phyloP scores from a whole-genome alignment of 495 filamentous ascomycete species.

The Tuber aestivum region DNA sequence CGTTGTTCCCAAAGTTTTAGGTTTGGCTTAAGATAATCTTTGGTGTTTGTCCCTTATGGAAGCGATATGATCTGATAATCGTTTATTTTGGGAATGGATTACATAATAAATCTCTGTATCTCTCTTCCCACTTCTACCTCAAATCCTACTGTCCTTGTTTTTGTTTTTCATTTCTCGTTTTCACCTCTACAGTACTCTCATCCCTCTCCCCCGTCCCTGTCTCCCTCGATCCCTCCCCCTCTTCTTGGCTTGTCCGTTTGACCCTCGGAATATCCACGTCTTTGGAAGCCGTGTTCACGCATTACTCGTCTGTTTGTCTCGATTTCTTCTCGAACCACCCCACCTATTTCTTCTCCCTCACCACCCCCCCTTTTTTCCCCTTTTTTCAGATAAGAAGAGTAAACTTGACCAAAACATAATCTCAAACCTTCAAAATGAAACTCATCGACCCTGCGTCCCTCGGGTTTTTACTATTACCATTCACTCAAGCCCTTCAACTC shows the following conservation, averaged over 20 bases:
- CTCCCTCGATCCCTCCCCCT: neutral
- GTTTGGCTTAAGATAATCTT: neutral
- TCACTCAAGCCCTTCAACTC: neutral
- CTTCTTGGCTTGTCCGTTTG: neutral
- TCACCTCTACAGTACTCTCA: neutral
- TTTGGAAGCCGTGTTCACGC: neutral
- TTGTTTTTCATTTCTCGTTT: neutral
- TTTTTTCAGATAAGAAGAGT: neutral
- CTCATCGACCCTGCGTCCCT: neutral
- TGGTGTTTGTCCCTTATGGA: neutral
- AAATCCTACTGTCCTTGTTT: neutral
- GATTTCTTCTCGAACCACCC: neutral
- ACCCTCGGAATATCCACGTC: neutral
- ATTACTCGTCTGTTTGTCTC: slow-evolving; percentile 4
- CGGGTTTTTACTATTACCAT: neutral
- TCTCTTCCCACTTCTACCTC: neutral
- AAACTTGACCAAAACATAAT: neutral
- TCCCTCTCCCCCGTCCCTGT: neutral
- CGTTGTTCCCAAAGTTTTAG: neutral
- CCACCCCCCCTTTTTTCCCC: neutral
- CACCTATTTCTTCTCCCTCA: neutral
- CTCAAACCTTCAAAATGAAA: slow-evolving; percentile 5
- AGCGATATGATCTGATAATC: neutral
- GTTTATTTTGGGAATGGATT: neutral
- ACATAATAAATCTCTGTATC: neutral